Percentiles rank a stretch among this genome's conserved stretches.
Conservation (phyloP, 495 filamentous ascomycete genomes). For the Penicilliopsis zonata region DNA sequence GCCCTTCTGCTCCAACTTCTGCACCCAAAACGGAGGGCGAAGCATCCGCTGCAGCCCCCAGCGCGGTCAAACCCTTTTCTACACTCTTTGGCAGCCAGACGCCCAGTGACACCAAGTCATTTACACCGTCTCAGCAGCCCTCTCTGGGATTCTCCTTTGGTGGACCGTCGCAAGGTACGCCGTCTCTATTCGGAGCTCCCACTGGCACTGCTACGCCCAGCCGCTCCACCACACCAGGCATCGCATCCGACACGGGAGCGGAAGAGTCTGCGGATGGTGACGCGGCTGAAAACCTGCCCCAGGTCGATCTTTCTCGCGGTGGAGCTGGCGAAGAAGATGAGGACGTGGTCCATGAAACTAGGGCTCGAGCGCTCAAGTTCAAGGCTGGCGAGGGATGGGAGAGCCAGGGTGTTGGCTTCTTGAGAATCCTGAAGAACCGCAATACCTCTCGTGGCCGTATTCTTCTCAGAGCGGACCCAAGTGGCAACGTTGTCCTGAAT, state of each 20-base stretch:
- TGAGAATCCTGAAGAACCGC: constrained; percentile 58
- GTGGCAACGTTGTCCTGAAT: constrained; percentile 59
- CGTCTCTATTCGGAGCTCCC: constrained; percentile 20
- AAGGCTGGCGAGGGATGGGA: constrained; percentile 30
- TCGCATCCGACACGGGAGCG: constrained; percentile 49
- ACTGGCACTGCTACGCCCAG: constrained; percentile 20
- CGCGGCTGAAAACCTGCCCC: constrained; percentile 35
- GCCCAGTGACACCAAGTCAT: constrained; percentile 16
- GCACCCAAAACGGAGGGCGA: constrained; percentile 16
- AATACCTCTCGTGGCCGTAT: constrained; percentile 48
- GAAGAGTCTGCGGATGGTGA: constrained; percentile 44
- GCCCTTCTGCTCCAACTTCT: constrained; percentile 4
- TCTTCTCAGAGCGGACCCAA: constrained; percentile 55
- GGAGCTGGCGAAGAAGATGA: constrained; percentile 65
- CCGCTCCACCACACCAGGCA: constrained; percentile 27
- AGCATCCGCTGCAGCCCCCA: constrained; percentile 16
- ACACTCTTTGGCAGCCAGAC: constrained; percentile 27
- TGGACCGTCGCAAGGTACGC: constrained; percentile 18
- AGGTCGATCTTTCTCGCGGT: constrained; percentile 47
- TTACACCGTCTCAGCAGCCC: constrained; percentile 10
- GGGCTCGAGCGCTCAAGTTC: constrained; percentile 49
- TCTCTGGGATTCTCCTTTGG: constrained; percentile 27
- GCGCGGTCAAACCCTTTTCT: constrained; percentile 23
- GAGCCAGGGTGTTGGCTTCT: constrained; percentile 48
- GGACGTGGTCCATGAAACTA: constrained; percentile 46